Percentiles rank a stretch among this genome's conserved stretches.
These are phyloP conservation scores for Suhomyces vadensis DNA, from an alignment of 805 yeast genomes.

Conservation along the genomic window DNA sequence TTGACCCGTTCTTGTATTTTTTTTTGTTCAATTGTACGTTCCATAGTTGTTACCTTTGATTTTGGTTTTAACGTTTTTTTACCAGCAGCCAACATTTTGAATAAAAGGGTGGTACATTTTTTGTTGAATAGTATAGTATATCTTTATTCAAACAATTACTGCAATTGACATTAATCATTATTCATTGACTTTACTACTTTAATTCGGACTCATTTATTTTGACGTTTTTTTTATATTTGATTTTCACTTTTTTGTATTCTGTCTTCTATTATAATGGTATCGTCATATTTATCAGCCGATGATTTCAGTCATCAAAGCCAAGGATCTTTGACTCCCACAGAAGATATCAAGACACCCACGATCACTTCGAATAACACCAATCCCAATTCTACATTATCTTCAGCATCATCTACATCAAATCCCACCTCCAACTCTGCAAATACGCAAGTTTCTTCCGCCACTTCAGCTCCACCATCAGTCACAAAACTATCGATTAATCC, in stretches of 20 bases:
- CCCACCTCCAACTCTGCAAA: not conserved
- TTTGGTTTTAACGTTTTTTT: no score
- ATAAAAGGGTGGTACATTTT: not conserved
- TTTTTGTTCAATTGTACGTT: not conserved
- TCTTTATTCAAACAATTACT: not conserved
- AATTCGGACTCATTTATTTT: not conserved
- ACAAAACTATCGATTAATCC: constrained; percentile 6
- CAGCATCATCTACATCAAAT: constrained; percentile 4
- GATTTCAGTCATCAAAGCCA: not conserved
- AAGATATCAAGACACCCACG: not conserved
- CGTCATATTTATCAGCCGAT: not conserved
- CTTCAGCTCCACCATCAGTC: not conserved
- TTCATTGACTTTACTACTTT: not conserved
- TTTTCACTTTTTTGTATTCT: not conserved
- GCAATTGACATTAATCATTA: not conserved
- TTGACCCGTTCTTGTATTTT: constrained; percentile 1
- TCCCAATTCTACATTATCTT: not conserved
- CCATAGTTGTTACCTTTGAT: no score
- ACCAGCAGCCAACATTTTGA: not conserved
- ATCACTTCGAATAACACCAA: not conserved
- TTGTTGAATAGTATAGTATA: not conserved
- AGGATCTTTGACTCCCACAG: not conserved
- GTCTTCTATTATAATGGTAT: not conserved
- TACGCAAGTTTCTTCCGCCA: constrained; percentile 2
- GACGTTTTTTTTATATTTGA: not conserved